Conservation (phyloP, 108 stramenopile genomes). For the Fistulifera pelliculosa region DNA sequence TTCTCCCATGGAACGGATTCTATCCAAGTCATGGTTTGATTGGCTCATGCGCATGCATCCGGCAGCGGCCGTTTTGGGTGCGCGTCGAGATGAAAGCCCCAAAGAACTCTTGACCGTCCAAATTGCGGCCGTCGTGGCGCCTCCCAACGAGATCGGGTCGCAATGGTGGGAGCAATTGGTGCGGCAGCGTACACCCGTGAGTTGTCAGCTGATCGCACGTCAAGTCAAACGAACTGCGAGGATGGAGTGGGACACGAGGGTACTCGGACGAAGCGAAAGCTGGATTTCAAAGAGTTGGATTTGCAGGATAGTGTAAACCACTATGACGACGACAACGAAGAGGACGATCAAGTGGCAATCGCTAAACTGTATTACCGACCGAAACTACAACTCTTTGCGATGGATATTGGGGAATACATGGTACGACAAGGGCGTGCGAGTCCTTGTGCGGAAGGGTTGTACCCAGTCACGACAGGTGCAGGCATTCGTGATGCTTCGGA, state of each 20-base stretch:
- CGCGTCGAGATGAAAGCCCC: not conserved
- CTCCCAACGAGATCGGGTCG: conserved; percentile 7
- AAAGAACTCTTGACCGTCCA: not conserved
- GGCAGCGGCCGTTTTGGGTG: conserved; percentile 2
- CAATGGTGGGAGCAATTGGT: conserved; percentile 37
- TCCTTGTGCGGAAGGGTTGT: conserved; percentile 1
- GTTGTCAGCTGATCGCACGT: conserved; percentile 50
- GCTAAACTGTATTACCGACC: conserved; percentile 42
- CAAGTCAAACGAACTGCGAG: conserved; percentile 1
- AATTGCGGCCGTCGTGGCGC: not conserved
- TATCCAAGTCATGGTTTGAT: conserved; percentile 57
- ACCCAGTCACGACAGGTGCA: not conserved
- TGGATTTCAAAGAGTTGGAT: not conserved
- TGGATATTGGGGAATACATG: conserved; percentile 24
- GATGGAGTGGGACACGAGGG: not conserved
- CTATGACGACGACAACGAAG: conserved; percentile 1
- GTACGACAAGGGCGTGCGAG: conserved; percentile 24
- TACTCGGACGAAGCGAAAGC: not conserved
- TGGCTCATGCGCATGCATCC: conserved; percentile 26
- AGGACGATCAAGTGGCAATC: not conserved
- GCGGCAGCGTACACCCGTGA: conserved; percentile 31
- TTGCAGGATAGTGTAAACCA: not conserved
- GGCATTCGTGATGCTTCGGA: conserved; percentile 39
- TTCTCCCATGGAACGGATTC: conserved; percentile 48
- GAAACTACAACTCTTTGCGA: conserved; percentile 21